A percentile compares a stretch with the other conserved stretches of the same genome.
These are phyloP conservation scores for Leersia perrieri DNA, from an alignment of 176 grass and related monocot species.

Conservation along the genomic window DNA sequence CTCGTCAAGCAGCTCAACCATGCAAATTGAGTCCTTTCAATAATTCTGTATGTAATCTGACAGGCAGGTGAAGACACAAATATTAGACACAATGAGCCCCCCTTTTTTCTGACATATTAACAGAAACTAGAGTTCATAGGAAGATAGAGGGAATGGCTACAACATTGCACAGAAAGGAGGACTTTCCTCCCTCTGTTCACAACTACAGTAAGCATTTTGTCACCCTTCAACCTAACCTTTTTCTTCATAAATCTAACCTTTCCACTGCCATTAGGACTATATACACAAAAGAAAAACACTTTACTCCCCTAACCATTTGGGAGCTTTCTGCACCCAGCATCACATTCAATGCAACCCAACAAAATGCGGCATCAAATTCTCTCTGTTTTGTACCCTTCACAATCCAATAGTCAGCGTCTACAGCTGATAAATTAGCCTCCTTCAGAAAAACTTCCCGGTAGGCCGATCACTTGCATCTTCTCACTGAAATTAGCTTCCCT, in stretches of 20 bases:
- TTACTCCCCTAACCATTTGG: background rate
- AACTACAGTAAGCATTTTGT: background rate
- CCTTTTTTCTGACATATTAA: background rate
- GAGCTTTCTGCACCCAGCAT: conserved; percentile 17
- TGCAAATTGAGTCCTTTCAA: background rate
- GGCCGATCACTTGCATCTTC: background rate
- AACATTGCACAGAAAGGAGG: conserved; percentile 13
- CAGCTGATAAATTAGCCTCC: background rate
- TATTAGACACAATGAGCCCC: background rate
- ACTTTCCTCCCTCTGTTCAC: conserved; percentile 6
- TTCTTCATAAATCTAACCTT: conserved; percentile 10
- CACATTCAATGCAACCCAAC: conserved; percentile 6
- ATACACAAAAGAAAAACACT: conserved; percentile 18
- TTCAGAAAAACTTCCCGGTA: background rate
- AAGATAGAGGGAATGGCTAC: background rate
- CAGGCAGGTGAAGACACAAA: background rate
- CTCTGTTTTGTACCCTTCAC: conserved; percentile 35
- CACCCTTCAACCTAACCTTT: background rate
- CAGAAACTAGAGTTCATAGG: background rate
- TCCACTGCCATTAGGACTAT: conserved; percentile 8
- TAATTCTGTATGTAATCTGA: background rate
- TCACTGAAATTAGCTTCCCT: background rate
- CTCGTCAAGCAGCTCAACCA: too few relatives aligned
- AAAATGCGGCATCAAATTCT: conserved; percentile 25
- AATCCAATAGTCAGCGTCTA: conserved; percentile 26